Percentiles rank a stretch among this genome's conserved stretches.
phyloP scores from a whole-genome alignment of 352 stramenopile genomes.

The Phytophthora cryptogea region DNA sequence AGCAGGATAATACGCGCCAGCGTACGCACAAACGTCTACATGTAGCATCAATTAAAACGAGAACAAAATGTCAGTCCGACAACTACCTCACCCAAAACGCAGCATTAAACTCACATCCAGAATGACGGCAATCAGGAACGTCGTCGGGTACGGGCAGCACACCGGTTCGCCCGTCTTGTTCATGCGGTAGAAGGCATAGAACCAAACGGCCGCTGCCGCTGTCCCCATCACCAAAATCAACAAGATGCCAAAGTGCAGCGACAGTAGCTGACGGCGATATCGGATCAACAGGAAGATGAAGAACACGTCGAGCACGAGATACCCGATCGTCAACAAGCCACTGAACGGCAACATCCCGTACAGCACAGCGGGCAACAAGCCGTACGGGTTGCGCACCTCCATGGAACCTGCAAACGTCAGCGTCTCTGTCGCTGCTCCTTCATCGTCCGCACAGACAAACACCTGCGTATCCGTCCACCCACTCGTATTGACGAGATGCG shows the following conservation, averaged over 20 bases:
- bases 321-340: constrained; percentile 69
- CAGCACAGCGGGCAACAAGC: constrained; percentile 74
- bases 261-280: constrained; percentile 75
- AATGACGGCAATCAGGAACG: constrained; percentile 82
- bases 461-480: constrained; percentile 85
- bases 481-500: constrained; percentile 62
- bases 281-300: constrained; percentile 73
- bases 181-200: constrained; percentile 87
- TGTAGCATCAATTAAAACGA: too few species aligned
- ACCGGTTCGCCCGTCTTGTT: constrained; percentile 90
- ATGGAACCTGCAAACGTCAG: constrained; percentile 70
- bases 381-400: constrained; percentile 85
- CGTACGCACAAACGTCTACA: constrained; percentile 83
- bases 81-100: background rate
- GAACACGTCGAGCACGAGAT: constrained; percentile 78
- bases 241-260: constrained; percentile 85
- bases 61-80: constrained; percentile 8
- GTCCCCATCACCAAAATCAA: constrained; percentile 81
- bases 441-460: constrained; percentile 73
- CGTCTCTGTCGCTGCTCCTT: constrained; percentile 45
- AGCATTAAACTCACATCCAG: constrained; percentile 63
- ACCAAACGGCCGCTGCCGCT: constrained; percentile 63
- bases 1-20: constrained; percentile 86
- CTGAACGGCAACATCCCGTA: constrained; percentile 90
- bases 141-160: constrained; percentile 88